A percentile compares a stretch with the other conserved stretches of the same genome.
Evolutionary conservation across 2,329 filamentous ascomycete genomes (phyloP).

Genomic region (Alternaria arborescens): DNA sequence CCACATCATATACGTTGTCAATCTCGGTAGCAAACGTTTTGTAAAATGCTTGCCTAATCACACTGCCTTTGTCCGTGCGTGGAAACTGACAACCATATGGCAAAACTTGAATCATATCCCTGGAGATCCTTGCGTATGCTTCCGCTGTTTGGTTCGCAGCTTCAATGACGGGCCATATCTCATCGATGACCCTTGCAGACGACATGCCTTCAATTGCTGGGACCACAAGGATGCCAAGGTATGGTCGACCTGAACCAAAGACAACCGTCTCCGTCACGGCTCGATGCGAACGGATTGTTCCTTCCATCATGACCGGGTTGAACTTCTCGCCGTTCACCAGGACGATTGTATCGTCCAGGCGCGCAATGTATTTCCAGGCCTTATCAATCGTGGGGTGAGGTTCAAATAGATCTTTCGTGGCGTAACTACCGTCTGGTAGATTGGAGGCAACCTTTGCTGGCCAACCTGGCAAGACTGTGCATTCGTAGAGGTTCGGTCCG

Average conservation of each 20-base stretch:
- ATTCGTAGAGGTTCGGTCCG: conserved; percentile 53
- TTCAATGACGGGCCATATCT: conserved; percentile 60
- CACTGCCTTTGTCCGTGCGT: conserved; percentile 65
- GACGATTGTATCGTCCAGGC: conserved; percentile 58
- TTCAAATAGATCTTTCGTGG: conserved; percentile 56
- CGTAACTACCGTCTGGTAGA: conserved; percentile 29
- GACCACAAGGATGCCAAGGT: conserved; percentile 65
- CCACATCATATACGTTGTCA: conserved; percentile 55
- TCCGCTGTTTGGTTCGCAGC: conserved; percentile 60
- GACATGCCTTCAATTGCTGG: conserved; percentile 33
- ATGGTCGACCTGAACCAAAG: conserved; percentile 63
- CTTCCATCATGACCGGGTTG: conserved; percentile 61
- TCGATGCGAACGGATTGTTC: conserved; percentile 61
- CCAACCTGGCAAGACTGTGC: conserved; percentile 48
- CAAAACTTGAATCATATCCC: conserved; percentile 62
- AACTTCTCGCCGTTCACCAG: conserved; percentile 62
- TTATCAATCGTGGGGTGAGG: conserved; percentile 55
- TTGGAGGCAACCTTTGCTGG: conserved; percentile 46
- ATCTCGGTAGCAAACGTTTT: conserved; percentile 59
- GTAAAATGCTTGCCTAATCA: conserved; percentile 63
- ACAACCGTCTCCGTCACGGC: conserved; percentile 65
- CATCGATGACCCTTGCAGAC: conserved; percentile 44
- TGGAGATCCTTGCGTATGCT: conserved; percentile 63
- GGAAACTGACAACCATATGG: conserved; percentile 58
- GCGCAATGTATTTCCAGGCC: conserved; percentile 57